Conservation (phyloP, 2,329 filamentous ascomycete genomes). For the Byssochlamys sp. region DNA sequence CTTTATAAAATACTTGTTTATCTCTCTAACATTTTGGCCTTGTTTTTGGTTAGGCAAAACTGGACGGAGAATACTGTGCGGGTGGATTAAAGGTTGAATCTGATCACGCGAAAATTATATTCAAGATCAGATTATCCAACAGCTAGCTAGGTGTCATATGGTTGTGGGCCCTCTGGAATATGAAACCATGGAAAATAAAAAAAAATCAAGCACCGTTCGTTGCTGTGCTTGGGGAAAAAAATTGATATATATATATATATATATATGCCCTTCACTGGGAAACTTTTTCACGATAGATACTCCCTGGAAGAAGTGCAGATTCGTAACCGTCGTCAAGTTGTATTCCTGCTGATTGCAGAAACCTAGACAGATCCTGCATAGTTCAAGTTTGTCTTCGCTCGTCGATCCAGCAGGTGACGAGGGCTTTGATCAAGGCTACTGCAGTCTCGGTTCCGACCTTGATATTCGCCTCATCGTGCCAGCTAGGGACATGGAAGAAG, state of each 20-base stretch:
- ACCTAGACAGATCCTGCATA: not conserved
- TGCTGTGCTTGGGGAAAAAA: not conserved
- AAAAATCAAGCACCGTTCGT: not conserved
- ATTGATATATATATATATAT: no score
- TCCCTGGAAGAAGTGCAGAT: not conserved
- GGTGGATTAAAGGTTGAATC: not conserved
- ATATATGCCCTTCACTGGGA: no score
- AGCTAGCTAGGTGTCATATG: not conserved
- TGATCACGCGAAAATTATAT: not conserved
- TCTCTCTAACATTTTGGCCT: no score
- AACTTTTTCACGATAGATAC: no score
- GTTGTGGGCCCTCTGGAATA: not conserved
- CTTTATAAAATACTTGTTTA: no score
- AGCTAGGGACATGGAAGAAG: conserved; percentile 64
- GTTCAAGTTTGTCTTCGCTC: conserved; percentile 6
- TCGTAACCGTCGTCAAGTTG: not conserved
- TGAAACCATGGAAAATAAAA: not conserved
- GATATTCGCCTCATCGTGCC: conserved; percentile 41
- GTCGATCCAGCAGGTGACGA: conserved; percentile 33
- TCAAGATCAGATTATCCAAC: not conserved
- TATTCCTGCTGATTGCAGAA: not conserved
- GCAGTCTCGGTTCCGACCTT: conserved; percentile 31
- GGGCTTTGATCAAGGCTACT: conserved; percentile 34
- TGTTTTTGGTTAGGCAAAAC: no score
- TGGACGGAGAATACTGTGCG: no score